Evolutionary conservation across 148 eudicot genomes (phyloP).

Genomic region (Mesembryanthemum crystallinum): DNA sequence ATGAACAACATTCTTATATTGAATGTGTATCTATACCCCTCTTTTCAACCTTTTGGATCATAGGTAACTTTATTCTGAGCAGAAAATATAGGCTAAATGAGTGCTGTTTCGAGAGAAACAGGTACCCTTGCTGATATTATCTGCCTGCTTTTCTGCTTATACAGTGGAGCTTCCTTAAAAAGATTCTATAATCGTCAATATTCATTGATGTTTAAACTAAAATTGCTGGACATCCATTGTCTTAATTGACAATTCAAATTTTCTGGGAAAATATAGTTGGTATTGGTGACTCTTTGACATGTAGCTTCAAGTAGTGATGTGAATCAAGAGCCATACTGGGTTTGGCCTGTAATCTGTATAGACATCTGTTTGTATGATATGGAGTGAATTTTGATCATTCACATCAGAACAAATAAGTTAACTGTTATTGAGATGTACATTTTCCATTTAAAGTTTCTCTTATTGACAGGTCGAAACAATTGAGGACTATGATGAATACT

Average conservation of each 20-base stretch:
- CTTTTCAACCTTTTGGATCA: neutral
- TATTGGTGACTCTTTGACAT: no score
- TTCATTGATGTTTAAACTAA: neutral
- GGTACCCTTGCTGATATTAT: neutral
- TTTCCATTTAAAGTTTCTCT: neutral
- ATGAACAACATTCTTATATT: neutral
- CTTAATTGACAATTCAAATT: no score
- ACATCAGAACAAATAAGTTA: neutral
- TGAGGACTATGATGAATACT: slow-evolving; percentile 89
- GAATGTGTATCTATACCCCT: neutral
- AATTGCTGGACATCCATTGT: neutral
- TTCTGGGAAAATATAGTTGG: no score
- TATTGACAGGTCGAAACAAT: slow-evolving; percentile 74
- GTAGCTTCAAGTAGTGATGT: no score
- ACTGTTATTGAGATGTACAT: slow-evolving; percentile 5
- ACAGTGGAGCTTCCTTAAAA: neutral
- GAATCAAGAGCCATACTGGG: no score
- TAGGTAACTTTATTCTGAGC: neutral
- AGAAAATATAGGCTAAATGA: no score
- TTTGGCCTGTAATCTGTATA: neutral
- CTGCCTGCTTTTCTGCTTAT: neutral
- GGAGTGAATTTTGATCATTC: neutral
- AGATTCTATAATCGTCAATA: neutral
- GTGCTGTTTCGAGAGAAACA: neutral
- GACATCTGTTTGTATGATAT: no score